phyloP scores from a whole-genome alignment of 345 rosid species.

The Gynandropsis gynandra region DNA sequence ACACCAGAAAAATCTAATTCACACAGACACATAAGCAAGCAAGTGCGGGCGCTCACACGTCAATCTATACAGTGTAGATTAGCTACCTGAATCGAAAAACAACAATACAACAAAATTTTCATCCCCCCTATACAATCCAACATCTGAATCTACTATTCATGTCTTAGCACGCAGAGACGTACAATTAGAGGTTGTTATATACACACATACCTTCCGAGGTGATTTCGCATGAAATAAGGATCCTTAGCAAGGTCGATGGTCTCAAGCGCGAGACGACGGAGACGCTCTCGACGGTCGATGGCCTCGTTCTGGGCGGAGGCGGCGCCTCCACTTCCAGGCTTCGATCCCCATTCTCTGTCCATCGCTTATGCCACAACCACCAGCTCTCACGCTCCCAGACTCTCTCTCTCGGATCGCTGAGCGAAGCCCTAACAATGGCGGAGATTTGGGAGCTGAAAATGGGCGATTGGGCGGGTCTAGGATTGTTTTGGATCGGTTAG shows the following conservation, averaged over 20 bases:
- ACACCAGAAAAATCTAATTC: conserved; percentile 8
- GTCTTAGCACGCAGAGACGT: background rate
- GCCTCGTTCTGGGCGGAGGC: conserved; percentile 97
- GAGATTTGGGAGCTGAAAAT: conserved; percentile 4
- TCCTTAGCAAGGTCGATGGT: conserved; percentile 97
- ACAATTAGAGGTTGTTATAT: background rate
- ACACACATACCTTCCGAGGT: conserved; percentile 69
- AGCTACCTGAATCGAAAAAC: background rate
- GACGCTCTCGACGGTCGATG: conserved; percentile 95
- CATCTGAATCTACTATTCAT: background rate
- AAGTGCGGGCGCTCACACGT: background rate
- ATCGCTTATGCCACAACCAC: conserved; percentile 23
- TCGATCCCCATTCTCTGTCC: conserved; percentile 99
- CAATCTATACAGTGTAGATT: background rate
- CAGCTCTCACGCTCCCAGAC: background rate
- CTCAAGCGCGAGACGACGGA: conserved; percentile 92
- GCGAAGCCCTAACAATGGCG: background rate
- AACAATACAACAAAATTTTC: background rate
- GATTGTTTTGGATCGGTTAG: background rate
- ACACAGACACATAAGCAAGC: background rate
- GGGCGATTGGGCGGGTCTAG: background rate
- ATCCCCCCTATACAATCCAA: background rate
- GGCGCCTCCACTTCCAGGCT: conserved; percentile 97
- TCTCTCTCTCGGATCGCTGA: conserved; percentile 10
- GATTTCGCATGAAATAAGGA: conserved; percentile 98